Evolutionary conservation across 2,329 filamentous ascomycete species (phyloP), one percentile per base, ranked within the genome.

Genomic region (Beauveria pseudobassiana): DNA sequence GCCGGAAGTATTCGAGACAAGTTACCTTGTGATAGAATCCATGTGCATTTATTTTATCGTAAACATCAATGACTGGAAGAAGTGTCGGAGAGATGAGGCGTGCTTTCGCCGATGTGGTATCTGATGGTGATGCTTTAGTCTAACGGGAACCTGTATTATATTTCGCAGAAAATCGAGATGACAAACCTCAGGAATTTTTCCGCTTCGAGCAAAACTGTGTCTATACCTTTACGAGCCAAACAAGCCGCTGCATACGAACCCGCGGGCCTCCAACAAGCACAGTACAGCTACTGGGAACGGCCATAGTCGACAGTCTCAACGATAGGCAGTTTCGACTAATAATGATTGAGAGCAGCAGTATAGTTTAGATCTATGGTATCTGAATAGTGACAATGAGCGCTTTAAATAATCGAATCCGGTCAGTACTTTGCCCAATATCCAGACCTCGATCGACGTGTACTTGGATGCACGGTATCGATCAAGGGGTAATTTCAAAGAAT

Each of bases 231-330:
- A 0, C 77, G 73, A 1, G 78, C 77, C 6, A 81, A 67, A 1
- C 66, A 74, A 0, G 73, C 64, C 5, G 79, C 77, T 1, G 76
- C 63, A 59, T 78, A 81, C 0, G 79, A 80, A 3, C 79, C 78
- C 0, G 66, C 76, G 6, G 78, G 78, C 78, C 78, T 24, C 76
- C 77, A 7, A 80, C 75, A 1, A 79, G 69, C 0, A 79, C 77
- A 6, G 70, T 72, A 51, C 67, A 71, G 9, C 28, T 30, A 1
- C 28, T 30, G 28, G 28, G 28, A 30, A 30, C 2, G 28, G 28
- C 28, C 28, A 30, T 30, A 30, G 8, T 30, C 28, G 8, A 30
- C 28, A 30, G 8, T 10, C 28, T 30, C 28, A 30, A 30, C 28
- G 8, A 30, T 30, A 10, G 8, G 8, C 28, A 9, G 8, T 30